A percentile compares a stretch with the other conserved stretches of the same genome.
Conservation (phyloP, 2,329 filamentous ascomycete genomes). For the Penicillium glabrum region DNA sequence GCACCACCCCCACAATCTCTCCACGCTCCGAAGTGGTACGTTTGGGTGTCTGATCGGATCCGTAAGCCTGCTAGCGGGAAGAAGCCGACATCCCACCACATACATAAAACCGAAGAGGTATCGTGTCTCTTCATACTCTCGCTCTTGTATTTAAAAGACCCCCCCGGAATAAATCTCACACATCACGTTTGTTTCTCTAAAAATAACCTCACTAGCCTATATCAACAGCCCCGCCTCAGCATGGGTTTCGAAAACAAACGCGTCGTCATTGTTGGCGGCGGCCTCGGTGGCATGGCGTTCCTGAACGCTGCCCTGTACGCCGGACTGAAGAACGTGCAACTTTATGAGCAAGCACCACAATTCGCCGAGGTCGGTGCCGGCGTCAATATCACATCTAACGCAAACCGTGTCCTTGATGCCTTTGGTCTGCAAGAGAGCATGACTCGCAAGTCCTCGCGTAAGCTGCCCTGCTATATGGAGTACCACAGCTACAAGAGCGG, state of each 20-base stretch:
- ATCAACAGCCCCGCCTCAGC: not conserved
- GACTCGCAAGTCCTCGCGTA: constrained; percentile 34
- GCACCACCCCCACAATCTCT: constrained; percentile 14
- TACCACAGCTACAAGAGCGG: constrained; percentile 20
- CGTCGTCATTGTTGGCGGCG: constrained; percentile 37
- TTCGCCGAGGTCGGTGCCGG: constrained; percentile 41
- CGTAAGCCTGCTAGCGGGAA: constrained; percentile 10
- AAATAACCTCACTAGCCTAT: not conserved
- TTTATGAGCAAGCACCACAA: constrained; percentile 33
- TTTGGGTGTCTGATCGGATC: constrained; percentile 15
- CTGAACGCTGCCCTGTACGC: constrained; percentile 36
- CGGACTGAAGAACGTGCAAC: constrained; percentile 3
- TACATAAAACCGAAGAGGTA: constrained; percentile 8
- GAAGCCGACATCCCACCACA: constrained; percentile 6
- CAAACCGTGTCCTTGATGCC: constrained; percentile 31
- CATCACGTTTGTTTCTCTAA: not conserved
- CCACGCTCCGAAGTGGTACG: constrained; percentile 19
- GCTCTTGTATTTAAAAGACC: not conserved
- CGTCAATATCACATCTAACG: constrained; percentile 40
- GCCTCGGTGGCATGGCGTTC: constrained; percentile 38
- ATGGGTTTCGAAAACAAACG: constrained; percentile 32
- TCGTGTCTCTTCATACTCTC: not conserved
- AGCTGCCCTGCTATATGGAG: constrained; percentile 33
- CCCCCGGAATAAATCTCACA: not conserved
- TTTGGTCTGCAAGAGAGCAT: constrained; percentile 33